Evolutionary conservation across 345 rosid genomes (phyloP), one percentile per base, ranked within the genome.

Genomic region (Camelina sativa): DNA sequence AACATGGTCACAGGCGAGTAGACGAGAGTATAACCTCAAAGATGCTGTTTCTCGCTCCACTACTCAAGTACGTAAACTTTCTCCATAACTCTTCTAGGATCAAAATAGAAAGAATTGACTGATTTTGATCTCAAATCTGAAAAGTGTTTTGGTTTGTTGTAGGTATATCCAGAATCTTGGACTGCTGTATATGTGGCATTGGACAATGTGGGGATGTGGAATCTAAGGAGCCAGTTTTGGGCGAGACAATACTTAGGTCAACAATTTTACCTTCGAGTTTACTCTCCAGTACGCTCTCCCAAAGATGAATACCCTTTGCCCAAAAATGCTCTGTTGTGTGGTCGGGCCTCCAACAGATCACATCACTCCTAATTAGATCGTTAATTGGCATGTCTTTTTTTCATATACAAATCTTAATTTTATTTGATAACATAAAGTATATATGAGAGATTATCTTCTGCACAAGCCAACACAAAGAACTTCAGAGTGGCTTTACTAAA

Each of bases 171-270:
- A 17, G 79, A 63, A 22, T 84, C 96, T 51, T 92, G 97, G 97
- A 88, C 92, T 2, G 96, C 92, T 1, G 80, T 89, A 2, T 92
- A 89, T 71, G 68, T 92, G 5, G 74, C 89, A 30, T 85, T 92
- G 7, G 96, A 90, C 76, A 92, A 92, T 51, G 91, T 86, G 28
- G 96, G 97, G n/a, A 88, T 90, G 96, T 92, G 97, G 97, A 90
- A 92, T 79, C 13, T 92, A 76, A 85, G 96, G 63, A 66, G 84
- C 1, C 88, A 87, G 72, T 84, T 69, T 19, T 92, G 94, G 97
- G 1, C 38, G 3, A 56, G 61, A 8, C 61, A 56, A 30, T 56
- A 56, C 16, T 56, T 56, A 56, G 61, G 96, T 19, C 96, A 92
- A 52, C 96, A 92, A 20, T 85, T 92, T 53, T 92, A 92, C 59